A percentile compares a stretch with the other conserved stretches of the same genome.
These are phyloP conservation scores for Xylogone sp. DNA, from an alignment of 2,329 filamentous ascomycete species.

Conservation along the genomic window DNA sequence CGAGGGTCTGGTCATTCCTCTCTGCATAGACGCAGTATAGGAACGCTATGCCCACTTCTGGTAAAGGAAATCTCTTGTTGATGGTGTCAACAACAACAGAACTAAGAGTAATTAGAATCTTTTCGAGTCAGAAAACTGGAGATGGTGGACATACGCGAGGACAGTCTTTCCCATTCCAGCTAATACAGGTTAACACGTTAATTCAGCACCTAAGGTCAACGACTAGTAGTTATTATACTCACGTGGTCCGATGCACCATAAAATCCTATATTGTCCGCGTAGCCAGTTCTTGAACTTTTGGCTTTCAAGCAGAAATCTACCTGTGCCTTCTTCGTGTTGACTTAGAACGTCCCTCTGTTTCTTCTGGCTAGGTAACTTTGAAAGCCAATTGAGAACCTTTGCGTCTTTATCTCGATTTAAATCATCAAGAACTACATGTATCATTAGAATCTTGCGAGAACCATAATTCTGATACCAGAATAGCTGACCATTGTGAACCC, in stretches of 20 bases:
- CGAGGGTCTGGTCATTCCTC: neutral
- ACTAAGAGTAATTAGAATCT: neutral
- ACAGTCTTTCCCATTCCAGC: neutral
- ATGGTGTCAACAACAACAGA: neutral
- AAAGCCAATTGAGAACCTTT: too few species aligned
- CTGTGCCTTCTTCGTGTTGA: too few species aligned
- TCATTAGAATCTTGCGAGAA: too few species aligned
- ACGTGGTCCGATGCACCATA: neutral
- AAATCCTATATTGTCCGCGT: neutral
- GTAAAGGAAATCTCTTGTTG: neutral
- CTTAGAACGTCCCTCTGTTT: too few species aligned
- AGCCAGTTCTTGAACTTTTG: neutral
- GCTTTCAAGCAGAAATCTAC: too few species aligned
- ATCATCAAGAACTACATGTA: too few species aligned
- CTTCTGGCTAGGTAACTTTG: too few species aligned
- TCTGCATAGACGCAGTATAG: neutral
- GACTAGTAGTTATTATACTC: neutral
- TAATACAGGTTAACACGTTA: neutral
- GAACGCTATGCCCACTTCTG: neutral
- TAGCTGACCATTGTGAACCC: too few species aligned
- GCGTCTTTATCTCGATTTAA: too few species aligned
- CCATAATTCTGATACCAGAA: too few species aligned
- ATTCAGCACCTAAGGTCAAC: neutral
- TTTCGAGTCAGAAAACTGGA: neutral
- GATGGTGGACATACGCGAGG: neutral